phyloP scores from a whole-genome alignment of 2,329 filamentous ascomycete genomes.

The Colletotrichum liaoningense region DNA sequence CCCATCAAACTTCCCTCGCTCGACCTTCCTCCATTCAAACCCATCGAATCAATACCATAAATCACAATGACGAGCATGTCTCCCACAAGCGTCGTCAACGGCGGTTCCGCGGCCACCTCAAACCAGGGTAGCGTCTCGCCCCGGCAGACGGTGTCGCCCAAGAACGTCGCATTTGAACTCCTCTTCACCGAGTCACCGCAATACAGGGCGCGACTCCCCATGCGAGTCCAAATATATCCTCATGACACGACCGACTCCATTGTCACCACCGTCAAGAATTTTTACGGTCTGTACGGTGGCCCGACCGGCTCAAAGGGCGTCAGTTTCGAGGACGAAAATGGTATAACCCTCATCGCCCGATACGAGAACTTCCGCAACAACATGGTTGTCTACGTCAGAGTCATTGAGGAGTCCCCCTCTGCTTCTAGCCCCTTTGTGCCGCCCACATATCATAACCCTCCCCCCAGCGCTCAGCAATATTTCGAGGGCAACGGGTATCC shows the following conservation, averaged over 20 bases:
- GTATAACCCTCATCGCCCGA: constrained; percentile 91
- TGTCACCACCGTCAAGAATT: constrained; percentile 98
- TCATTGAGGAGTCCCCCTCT: constrained; percentile 72
- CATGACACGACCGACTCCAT: constrained; percentile 98
- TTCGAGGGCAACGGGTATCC: constrained; percentile 66
- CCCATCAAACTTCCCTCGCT: constrained; percentile 35
- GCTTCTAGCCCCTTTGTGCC: constrained; percentile 61
- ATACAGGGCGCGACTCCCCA: constrained; percentile 80
- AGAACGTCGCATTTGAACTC: constrained; percentile 84
- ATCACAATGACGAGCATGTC: constrained; percentile 60
- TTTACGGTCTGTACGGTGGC: constrained; percentile 93
- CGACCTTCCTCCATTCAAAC: constrained; percentile 42
- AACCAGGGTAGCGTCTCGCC: constrained; percentile 59
- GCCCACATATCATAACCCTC: constrained; percentile 62
- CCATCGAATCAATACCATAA: constrained; percentile 39
- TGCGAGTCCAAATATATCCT: constrained; percentile 90
- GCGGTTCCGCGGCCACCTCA: constrained; percentile 49
- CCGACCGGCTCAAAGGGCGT: constrained; percentile 79
- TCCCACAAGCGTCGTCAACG: constrained; percentile 50
- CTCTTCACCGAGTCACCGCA: constrained; percentile 76
- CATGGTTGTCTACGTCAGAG: constrained; percentile 93
- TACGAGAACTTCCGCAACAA: constrained; percentile 96
- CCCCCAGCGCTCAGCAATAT: constrained; percentile 64
- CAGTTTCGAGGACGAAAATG: constrained; percentile 92
- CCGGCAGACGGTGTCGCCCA: constrained; percentile 63